These are phyloP conservation scores for Erodium trifolium DNA, from an alignment of 441 rosid species.

Conservation along the genomic window DNA sequence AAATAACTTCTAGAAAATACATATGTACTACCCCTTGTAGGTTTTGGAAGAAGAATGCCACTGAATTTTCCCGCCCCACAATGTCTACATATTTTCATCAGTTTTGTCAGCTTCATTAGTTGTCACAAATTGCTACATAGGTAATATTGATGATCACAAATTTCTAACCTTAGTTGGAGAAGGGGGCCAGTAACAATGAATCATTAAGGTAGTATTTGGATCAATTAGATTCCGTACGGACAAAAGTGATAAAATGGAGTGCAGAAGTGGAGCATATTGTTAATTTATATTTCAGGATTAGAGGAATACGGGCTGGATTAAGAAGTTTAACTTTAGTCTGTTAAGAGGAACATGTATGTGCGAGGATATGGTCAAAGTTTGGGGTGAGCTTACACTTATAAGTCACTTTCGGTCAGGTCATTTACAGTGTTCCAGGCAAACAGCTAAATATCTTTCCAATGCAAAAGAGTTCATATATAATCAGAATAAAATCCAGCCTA, in stretches of 20 bases:
- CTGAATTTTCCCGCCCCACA: background rate
- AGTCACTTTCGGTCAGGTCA: background rate
- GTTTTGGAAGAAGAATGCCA: background rate
- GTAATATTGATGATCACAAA: background rate
- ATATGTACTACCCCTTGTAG: background rate
- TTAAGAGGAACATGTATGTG: background rate
- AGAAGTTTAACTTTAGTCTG: background rate
- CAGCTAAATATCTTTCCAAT: background rate
- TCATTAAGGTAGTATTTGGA: background rate
- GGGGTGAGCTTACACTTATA: background rate
- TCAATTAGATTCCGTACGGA: background rate
- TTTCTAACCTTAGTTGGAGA: background rate
- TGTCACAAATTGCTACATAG: background rate
- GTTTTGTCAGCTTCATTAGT: background rate
- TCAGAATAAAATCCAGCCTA: background rate
- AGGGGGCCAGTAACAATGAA: background rate
- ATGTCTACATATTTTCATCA: background rate
- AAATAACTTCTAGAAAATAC: background rate
- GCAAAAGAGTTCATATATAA: background rate
- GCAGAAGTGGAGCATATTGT: background rate
- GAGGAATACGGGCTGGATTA: background rate
- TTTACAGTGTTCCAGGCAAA: slow-evolving; percentile 7
- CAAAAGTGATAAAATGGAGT: background rate
- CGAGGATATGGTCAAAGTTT: background rate
- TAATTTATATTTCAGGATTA: background rate